phyloP scores from a whole-genome alignment of 2,329 filamentous ascomycete genomes.

The Corinectria fuckeliana region DNA sequence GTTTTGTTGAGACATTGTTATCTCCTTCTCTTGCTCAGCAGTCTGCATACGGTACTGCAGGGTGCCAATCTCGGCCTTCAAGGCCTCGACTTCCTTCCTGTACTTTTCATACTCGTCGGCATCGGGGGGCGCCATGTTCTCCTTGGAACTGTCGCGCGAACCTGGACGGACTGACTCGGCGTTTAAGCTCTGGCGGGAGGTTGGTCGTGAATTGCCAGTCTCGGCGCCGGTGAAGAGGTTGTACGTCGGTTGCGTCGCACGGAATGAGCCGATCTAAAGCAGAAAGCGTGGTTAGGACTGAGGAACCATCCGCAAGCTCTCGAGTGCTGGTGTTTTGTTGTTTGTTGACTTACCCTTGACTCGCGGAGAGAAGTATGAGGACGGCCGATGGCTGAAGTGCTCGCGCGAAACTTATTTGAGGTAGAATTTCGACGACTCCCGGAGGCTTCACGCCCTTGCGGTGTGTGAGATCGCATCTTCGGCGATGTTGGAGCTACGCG shows the following conservation, averaged over 20 bases:
- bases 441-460: conserved; percentile 41
- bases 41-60: conserved; percentile 88
- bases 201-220: conserved; percentile 43
- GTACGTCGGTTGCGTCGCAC: conserved; percentile 62
- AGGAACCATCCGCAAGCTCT: neutral
- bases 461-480: conserved; percentile 45
- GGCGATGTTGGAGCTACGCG: conserved; percentile 4
- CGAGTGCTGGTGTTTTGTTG: conserved; percentile 29
- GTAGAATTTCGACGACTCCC: conserved; percentile 40
- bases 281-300: conserved; percentile 18
- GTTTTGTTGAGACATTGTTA: conserved; percentile 78
- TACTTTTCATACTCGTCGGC: conserved; percentile 66
- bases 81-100: conserved; percentile 70
- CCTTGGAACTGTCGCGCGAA: conserved; percentile 66
- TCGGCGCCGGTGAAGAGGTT: conserved; percentile 65
- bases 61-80: conserved; percentile 89
- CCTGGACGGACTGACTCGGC: conserved; percentile 52
- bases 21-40: conserved; percentile 84
- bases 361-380: conserved; percentile 46
- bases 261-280: conserved; percentile 53
- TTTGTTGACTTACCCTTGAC: conserved; percentile 47
- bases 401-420: conserved; percentile 44
- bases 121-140: conserved; percentile 64
- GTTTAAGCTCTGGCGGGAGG: conserved; percentile 49
- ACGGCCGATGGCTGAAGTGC: conserved; percentile 46